Evolutionary conservation across 345 rosid species (phyloP).

Genomic region (Euphorbia peplus): DNA sequence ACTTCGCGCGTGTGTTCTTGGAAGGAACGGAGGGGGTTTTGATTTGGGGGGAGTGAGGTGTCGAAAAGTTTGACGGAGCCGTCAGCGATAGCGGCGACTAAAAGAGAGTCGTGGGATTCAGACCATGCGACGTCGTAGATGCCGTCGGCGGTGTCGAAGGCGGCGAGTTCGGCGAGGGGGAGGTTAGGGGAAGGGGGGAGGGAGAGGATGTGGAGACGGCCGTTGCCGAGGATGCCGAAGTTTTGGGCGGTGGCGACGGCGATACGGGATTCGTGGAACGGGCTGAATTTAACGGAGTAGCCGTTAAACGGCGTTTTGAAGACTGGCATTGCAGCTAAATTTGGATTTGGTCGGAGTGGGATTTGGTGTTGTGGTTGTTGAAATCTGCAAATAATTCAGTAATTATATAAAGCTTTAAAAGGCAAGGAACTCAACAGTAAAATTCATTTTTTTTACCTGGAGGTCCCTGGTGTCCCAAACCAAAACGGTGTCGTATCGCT

Average conservation of each 20-base stretch:
- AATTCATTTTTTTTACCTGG: too few relatives aligned
- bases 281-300: slow-evolving; percentile 86
- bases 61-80: slow-evolving; percentile 90
- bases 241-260: slow-evolving; percentile 91
- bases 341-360: background rate
- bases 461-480: too few relatives aligned
- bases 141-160: slow-evolving; percentile 85
- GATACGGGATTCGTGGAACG: slow-evolving; percentile 78
- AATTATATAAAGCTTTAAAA: too few relatives aligned
- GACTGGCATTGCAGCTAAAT: slow-evolving; percentile 49
- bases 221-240: slow-evolving; percentile 94
- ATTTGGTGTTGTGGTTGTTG: background rate
- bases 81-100: slow-evolving; percentile 75
- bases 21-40: slow-evolving; percentile 74
- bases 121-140: slow-evolving; percentile 91
- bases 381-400: too few relatives aligned
- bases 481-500: too few relatives aligned
- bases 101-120: slow-evolving; percentile 86
- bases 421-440: too few relatives aligned
- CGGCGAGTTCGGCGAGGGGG: slow-evolving; percentile 45
- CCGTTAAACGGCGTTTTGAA: slow-evolving; percentile 84
- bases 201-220: slow-evolving; percentile 81
- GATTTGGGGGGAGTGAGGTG: slow-evolving; percentile 60
- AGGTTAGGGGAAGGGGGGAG: slow-evolving; percentile 54
- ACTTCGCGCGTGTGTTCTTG: slow-evolving; percentile 94